phyloP scores from a whole-genome alignment of 306 rosid species.

The Sindora glabra region DNA sequence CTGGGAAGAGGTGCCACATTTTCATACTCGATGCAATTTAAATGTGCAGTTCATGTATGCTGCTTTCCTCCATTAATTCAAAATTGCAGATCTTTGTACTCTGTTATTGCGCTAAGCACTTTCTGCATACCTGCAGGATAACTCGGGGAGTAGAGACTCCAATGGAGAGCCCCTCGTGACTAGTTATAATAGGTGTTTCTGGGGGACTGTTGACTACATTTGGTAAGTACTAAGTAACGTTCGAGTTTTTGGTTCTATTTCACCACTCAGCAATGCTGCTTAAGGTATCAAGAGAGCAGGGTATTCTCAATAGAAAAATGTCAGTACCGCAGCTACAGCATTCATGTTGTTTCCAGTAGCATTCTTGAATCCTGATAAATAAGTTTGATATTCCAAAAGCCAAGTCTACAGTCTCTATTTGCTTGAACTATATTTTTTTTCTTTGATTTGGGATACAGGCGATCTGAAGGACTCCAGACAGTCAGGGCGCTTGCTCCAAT shows the following conservation, averaged over 20 bases:
- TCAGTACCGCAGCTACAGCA: slow-evolving; percentile 6
- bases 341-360: not conserved
- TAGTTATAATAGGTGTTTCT: slow-evolving; percentile 66
- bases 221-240: slow-evolving; percentile 46
- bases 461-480: slow-evolving; percentile 84
- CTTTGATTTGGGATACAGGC: slow-evolving; percentile 42
- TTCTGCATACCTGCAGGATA: slow-evolving; percentile 38
- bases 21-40: too few relatives aligned
- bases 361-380: not conserved
- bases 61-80: not conserved
- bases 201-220: slow-evolving; percentile 89
- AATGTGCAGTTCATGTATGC: too few relatives aligned
- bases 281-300: not conserved
- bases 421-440: slow-evolving; percentile 1
- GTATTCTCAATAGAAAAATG: not conserved
- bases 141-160: slow-evolving; percentile 62
- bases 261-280: not conserved
- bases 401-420: slow-evolving; percentile 3
- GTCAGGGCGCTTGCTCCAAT: slow-evolving; percentile 86
- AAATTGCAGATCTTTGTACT: slow-evolving; percentile 6
- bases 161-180: slow-evolving; percentile 85
- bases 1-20: slow-evolving; percentile 3
- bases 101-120: not conserved
- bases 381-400: not conserved
- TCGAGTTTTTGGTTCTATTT: slow-evolving; percentile 1